phyloP scores from a whole-genome alignment of 768 basidiomycete species.

The Stropharia rugosoannulata region DNA sequence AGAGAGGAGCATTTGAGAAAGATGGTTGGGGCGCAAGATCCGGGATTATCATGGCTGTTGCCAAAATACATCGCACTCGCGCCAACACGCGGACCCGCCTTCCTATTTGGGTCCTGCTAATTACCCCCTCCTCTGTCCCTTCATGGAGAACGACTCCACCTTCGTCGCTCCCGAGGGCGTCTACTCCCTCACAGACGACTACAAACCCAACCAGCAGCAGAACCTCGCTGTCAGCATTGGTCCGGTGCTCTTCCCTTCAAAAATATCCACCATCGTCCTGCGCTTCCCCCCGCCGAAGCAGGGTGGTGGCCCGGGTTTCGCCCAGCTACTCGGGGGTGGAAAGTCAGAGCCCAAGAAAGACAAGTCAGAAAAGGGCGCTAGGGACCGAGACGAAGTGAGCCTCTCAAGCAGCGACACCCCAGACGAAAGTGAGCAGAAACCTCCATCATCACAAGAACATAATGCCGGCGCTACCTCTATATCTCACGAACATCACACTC shows the following conservation, averaged over 20 bases:
- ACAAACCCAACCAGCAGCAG: constrained; percentile 59
- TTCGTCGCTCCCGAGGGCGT: constrained; percentile 91
- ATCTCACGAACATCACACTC: constrained; percentile 45
- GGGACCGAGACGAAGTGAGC: constrained; percentile 66
- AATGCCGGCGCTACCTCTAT: constrained; percentile 31
- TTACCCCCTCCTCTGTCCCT: constrained; percentile 4
- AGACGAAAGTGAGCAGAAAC: constrained; percentile 51
- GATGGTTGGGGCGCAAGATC: constrained; percentile 40
- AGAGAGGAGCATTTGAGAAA: constrained; percentile 36
- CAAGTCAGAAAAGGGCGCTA: constrained; percentile 43
- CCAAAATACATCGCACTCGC: constrained; percentile 8
- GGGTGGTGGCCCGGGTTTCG: constrained; percentile 58
- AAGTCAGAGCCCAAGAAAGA: constrained; percentile 67
- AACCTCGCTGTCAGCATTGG: constrained; percentile 37
- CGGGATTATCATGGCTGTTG: constrained; percentile 25
- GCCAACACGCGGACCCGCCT: constrained; percentile 7
- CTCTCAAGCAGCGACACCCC: constrained; percentile 82
- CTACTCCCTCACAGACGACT: constrained; percentile 85
- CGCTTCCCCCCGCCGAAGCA: constrained; percentile 60
- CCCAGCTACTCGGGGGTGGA: constrained; percentile 65
- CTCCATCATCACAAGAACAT: constrained; percentile 39
- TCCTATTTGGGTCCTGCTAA: constrained; percentile 17
- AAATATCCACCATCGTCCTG: constrained; percentile 59
- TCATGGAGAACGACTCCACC: constrained; percentile 80
- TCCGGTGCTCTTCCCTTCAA: constrained; percentile 52